phyloP scores from a whole-genome alignment of 2,329 filamentous ascomycete species.

The Colletotrichum graminicola region DNA sequence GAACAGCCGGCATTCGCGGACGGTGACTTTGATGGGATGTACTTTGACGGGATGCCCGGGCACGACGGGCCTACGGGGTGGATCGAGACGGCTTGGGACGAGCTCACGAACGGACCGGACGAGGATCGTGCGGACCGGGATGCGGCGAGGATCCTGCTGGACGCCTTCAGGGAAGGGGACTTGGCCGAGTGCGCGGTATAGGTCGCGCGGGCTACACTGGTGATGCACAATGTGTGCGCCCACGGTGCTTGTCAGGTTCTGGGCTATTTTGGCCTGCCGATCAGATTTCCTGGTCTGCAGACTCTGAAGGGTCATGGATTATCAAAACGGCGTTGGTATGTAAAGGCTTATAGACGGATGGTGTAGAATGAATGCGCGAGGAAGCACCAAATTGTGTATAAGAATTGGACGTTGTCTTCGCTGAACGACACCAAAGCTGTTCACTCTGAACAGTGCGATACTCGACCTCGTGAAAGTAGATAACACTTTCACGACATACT shows the following conservation, averaged over 20 bases:
- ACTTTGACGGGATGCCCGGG: conserved; percentile 48
- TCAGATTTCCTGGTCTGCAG: too few species aligned
- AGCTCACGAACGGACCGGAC: conserved; percentile 44
- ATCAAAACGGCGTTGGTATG: neutral
- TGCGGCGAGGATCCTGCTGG: conserved; percentile 54
- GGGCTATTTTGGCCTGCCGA: neutral
- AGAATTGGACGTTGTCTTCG: too few species aligned
- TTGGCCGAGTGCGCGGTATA: conserved; percentile 42
- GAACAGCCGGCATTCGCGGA: conserved; percentile 45
- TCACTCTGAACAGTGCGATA: neutral
- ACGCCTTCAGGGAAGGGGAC: conserved; percentile 52
- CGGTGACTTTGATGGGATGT: conserved; percentile 47
- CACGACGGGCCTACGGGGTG: conserved; percentile 50
- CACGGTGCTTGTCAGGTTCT: neutral
- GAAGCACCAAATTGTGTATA: too few species aligned
- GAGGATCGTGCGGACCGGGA: conserved; percentile 52
- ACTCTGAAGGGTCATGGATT: neutral
- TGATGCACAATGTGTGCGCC: neutral
- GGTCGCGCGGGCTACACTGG: neutral
- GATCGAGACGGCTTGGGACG: conserved; percentile 54
- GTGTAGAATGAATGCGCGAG: too few species aligned
- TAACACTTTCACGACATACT: neutral
- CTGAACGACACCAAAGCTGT: too few species aligned
- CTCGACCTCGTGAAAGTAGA: neutral
- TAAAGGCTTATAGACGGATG: neutral